Conservation (phyloP, 164 flowering plant species). For the Tetracentron sinense region DNA sequence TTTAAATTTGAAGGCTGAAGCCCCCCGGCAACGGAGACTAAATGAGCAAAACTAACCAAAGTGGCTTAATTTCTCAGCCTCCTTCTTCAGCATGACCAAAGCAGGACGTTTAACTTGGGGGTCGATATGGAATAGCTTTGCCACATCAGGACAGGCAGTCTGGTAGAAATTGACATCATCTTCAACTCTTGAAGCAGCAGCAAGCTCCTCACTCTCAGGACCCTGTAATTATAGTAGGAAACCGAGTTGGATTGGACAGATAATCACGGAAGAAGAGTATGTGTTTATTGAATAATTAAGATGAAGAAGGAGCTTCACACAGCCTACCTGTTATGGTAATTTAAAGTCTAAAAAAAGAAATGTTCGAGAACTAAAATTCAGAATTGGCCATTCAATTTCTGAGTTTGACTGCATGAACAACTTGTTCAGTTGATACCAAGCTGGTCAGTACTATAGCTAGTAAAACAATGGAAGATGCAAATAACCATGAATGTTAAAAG, state of each 20-base stretch:
- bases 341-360: no score
- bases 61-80: conserved; percentile 67
- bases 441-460: no score
- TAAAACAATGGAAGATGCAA: neutral
- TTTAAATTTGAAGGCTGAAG: conserved; percentile 4
- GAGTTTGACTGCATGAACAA: neutral
- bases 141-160: conserved; percentile 75
- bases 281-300: neutral
- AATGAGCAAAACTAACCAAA: conserved; percentile 52
- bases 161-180: conserved; percentile 93
- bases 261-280: neutral
- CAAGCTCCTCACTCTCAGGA: conserved; percentile 74
- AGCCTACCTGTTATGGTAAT: neutral
- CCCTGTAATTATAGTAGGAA: conserved; percentile 44
- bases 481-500: neutral
- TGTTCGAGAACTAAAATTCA: neutral
- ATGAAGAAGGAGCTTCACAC: neutral
- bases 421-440: neutral
- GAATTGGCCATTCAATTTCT: neutral
- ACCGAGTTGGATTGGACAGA: neutral
- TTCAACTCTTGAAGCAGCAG: conserved; percentile 84
- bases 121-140: conserved; percentile 76
- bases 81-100: conserved; percentile 80
- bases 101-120: conserved; percentile 73
- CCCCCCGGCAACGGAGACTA: neutral